Evolutionary conservation across 176 grass and related monocot genomes (phyloP).

Genomic region (Oryza longistaminata): DNA sequence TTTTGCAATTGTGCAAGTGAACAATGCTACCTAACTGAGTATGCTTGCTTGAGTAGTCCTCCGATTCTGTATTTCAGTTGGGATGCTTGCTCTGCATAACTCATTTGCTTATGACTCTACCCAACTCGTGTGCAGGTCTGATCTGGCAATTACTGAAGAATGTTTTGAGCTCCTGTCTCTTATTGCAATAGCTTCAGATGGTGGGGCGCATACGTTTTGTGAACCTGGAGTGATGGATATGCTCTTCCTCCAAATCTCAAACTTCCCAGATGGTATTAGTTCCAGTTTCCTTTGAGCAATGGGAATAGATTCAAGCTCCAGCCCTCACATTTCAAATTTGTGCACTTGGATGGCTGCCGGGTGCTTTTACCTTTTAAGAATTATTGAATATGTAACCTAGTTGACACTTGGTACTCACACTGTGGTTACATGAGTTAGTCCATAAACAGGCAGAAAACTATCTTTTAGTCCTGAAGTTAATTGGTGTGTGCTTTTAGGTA

Average conservation of each 20-base stretch:
- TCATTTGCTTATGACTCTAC: constrained; percentile 41
- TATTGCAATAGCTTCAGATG: constrained; percentile 63
- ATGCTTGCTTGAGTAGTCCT: neutral
- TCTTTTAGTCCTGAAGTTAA: neutral
- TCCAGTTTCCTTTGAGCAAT: neutral
- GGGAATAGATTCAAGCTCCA: neutral
- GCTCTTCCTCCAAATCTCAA: constrained; percentile 60
- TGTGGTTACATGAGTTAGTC: neutral
- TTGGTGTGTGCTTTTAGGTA: neutral
- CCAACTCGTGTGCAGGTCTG: constrained; percentile 56
- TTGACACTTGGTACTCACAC: neutral
- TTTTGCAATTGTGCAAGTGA: neutral
- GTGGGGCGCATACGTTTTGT: constrained; percentile 63
- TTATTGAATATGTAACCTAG: neutral
- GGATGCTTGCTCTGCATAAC: neutral
- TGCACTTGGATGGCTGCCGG: neutral
- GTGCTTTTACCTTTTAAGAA: constrained; percentile 1
- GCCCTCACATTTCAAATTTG: neutral
- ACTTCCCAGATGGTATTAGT: constrained; percentile 64
- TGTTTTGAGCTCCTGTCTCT: constrained; percentile 85
- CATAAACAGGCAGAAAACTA: neutral
- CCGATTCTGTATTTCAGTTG: neutral
- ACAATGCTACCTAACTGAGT: neutral
- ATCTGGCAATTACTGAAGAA: constrained; percentile 73
- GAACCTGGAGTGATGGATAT: constrained; percentile 70